These are phyloP conservation scores for Plasmodium billcollinsi DNA, from an alignment of 169 alveolate genomes.

Conservation along the genomic window DNA sequence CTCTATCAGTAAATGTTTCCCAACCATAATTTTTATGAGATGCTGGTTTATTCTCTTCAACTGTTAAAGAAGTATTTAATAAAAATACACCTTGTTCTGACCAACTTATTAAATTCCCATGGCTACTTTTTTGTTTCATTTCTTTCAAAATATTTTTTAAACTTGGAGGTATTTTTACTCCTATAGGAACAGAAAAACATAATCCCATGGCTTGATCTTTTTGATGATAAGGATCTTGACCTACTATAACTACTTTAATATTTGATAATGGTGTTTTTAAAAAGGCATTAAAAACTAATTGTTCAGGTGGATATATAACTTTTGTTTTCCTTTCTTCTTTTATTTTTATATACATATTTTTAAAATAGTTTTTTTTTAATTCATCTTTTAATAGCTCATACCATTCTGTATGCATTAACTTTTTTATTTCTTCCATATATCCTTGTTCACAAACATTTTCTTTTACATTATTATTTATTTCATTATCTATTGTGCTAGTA, in stretches of 20 bases:
- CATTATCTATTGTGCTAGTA: background rate
- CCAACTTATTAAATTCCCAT: constrained; percentile 98
- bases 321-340: constrained; percentile 82
- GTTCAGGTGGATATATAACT: constrained; percentile 90
- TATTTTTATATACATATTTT: constrained; percentile 83
- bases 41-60: constrained; percentile 79
- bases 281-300: constrained; percentile 90
- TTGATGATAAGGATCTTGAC: constrained; percentile 99
- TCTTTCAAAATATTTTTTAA: constrained; percentile 96
- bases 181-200: constrained; percentile 97
- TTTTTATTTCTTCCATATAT: constrained; percentile 62
- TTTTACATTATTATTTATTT: background rate
- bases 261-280: constrained; percentile 85
- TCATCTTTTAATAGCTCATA: constrained; percentile 83
- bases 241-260: constrained; percentile 97
- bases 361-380: constrained; percentile 84
- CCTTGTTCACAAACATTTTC: background rate
- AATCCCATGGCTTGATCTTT: constrained; percentile 98
- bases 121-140: constrained; percentile 87
- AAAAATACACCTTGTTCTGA: constrained; percentile 98
- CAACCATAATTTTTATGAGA: constrained; percentile 90
- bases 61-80: constrained; percentile 96
- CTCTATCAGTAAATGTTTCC: constrained; percentile 92
- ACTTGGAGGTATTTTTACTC: constrained; percentile 97
- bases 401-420: constrained; percentile 81